Base-by-base conservation (phyloP, 768 basidiomycete species). In the Rhodotorula toruloides region DNA sequence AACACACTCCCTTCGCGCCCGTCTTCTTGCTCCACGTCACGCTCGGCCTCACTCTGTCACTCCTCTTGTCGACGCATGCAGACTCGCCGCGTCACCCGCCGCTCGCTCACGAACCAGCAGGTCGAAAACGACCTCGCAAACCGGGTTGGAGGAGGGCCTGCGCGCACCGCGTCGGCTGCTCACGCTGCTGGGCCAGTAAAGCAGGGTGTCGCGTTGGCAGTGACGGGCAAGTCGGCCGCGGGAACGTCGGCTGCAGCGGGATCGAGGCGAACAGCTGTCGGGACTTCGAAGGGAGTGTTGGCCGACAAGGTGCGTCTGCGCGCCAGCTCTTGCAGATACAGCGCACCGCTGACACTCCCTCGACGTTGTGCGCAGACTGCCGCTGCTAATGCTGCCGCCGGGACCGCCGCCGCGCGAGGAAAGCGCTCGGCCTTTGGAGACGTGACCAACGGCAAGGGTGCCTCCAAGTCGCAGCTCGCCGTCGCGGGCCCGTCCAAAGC, bases 361-460 rank as follows among this genome's bases (percentile, higher is more conserved):
- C 37, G 25, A 27, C 32, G 22, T 6, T 6, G 19, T 12, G 4
- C 29, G 36, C 54, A 55, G 64, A 16, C 46, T 39, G 52, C 52
- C 21, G 52, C 52, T 31, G 44, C 49, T 1, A 46, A 31, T 21
- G 56, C 61, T 1, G n/a, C n/a, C n/a, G n/a, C n/a, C n/a, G n/a
- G n/a, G n/a, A 37, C 64, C n/a, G 63, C 54, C 27, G 65, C 42
- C 22, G 65, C 49, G 12, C 88, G 88, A 76, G 83, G 88, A 61
- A 90, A 89, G 76, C 86, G 89, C 27, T 85, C 86, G 54, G 87
- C 85, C 0, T 80, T 90, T 47, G 83, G 83, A 22, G 89, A 90
- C 75, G 86, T 90, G 49, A 84, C 84, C 13, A 78, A 77, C 67
- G 73, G 67, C 34, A 22, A n/a, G n/a, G n/a, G n/a, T n/a, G n/a